Conservation (phyloP, 768 basidiomycete species). For the Phylloporus sp. region DNA sequence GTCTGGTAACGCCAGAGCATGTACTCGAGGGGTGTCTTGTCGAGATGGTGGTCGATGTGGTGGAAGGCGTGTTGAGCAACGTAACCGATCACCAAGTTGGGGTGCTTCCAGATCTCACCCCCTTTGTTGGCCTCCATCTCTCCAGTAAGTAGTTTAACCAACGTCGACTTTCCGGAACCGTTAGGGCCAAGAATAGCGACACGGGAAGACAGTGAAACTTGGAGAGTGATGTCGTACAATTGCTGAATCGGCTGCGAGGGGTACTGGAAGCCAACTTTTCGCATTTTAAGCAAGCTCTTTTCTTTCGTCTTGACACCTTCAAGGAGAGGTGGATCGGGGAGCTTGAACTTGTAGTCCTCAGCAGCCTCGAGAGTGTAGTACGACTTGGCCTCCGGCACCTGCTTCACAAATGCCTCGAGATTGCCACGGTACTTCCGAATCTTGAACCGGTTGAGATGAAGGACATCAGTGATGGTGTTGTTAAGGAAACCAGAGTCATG, state of each 20-base stretch:
- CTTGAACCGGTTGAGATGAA: slow-evolving; percentile 98
- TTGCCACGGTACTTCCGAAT: slow-evolving; percentile 92
- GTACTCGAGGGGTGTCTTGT: slow-evolving; percentile 98
- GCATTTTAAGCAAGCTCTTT: slow-evolving; percentile 95
- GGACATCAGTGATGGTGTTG: slow-evolving; percentile 96
- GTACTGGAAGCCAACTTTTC: slow-evolving; percentile 97
- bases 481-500: slow-evolving; percentile 98
- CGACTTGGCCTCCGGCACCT: slow-evolving; percentile 94
- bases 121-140: slow-evolving; percentile 96
- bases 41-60: slow-evolving; percentile 97
- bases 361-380: slow-evolving; percentile 95
- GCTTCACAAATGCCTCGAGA: slow-evolving; percentile 89
- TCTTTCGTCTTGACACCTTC: slow-evolving; percentile 99
- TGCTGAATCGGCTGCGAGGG: slow-evolving; percentile 82
- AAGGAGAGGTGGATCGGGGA: slow-evolving; percentile 93
- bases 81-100: slow-evolving; percentile 98
- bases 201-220: slow-evolving; percentile 97
- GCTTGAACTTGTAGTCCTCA: slow-evolving; percentile 98
- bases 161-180: slow-evolving; percentile 97
- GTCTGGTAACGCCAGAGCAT: slow-evolving; percentile 99
- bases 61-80: slow-evolving; percentile 99
- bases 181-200: slow-evolving; percentile 98
- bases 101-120: slow-evolving; percentile 98
- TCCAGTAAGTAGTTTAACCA: slow-evolving; percentile 94
- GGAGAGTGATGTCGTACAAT: slow-evolving; percentile 90